Evolutionary conservation across 2,329 filamentous ascomycete species (phyloP), one percentile per base, ranked within the genome.

Genomic region (Orbilia brochopaga): DNA sequence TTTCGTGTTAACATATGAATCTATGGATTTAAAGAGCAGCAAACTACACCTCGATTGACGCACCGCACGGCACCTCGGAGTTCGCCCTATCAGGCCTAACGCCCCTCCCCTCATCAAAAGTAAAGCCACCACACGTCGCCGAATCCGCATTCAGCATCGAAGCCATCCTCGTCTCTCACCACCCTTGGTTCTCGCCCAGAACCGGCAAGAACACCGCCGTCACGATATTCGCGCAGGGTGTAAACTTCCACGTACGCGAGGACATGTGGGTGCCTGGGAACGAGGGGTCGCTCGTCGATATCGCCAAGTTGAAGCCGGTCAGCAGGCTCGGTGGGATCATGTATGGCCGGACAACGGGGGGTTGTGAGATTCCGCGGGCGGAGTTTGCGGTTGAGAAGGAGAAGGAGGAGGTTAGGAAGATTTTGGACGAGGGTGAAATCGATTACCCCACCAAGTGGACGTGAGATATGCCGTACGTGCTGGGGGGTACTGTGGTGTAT

Each of bases 81-180:
- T 97, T 92, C 91, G 83, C 85, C 0, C 81, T 94, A 24, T 86
- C 85, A 30, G 92, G 92, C 0, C 81, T 97, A 74, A 90, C 89
- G 4, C 88, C 90, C 0, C 87, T 84, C 0, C 81, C 84, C 24
- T 88, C 86, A 65, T 81, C 84, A 58, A 83, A 86, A 2, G 91
- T 96, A 40, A 85, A 85, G 77, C 83, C 87, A 0, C 85, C 90
- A 23, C 82, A 93, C 21, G 91, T 96, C 1, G 84, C 86, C 76
- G 93, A 97, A 82, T 88, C 91, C 0, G 83, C 96, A 0, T 90
- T 97, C 75, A 86, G 86, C 63, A 84, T 96, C 54, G 93, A 97
- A 82, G 90, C 86, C 35, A 91, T 88, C 79, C 79, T 97, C 51
- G 85, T 93, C 73, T 87, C 87, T 62, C 82, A 83, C 79, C 80